Evolutionary conservation across 306 rosid species (phyloP), one percentile per base, ranked within the genome.

Genomic region (Castanospermum australe): DNA sequence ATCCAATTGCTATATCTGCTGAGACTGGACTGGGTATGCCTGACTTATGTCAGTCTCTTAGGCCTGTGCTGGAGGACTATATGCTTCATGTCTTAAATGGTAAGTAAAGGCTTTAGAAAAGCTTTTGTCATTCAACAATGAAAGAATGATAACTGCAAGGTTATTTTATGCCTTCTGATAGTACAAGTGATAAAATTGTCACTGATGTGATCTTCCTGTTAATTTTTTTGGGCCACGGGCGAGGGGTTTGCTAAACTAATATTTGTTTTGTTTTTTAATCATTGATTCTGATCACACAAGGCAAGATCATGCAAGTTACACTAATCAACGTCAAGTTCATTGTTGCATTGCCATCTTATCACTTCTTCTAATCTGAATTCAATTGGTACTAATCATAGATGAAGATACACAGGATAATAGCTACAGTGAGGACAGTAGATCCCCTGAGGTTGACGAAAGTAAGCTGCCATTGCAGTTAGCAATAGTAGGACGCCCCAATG

Each of bases 401-500:
- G 90, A 86, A 79, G 84, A 42, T 81, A 77, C 63, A 70, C 76
- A 25, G 39, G 90, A 73, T 4, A 69, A 87, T 67, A 78, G 64
- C 75, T 30, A 42, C n/a, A 42, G 25, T 25, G 79, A 83, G 70
- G 91, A 86, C 1, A 42, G 32, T 25, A 51, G 55, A 60, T 76
- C 76, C 70, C 51, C 75, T 47, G 92, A 91, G 76, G 86, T 50
- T 54, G 92, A 91, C 51, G 86, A 91, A 77, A 91, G 87, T 85
- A 87, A 92, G 84, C 62, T 88, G 35, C 89, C 97, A 25, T 78
- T 95, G 76, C 99, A 95, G 87, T 80, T 95, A 21, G 99, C 97
- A 68, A 95, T 95, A 69, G 98, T 95, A 13, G 99, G 99, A 87
- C 93, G 97, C 62, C 98, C 98, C 67, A 95, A 95, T 85, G 99